phyloP scores from a whole-genome alignment of 2,329 filamentous ascomycete species.

The Aurifilum marmelostoma region DNA sequence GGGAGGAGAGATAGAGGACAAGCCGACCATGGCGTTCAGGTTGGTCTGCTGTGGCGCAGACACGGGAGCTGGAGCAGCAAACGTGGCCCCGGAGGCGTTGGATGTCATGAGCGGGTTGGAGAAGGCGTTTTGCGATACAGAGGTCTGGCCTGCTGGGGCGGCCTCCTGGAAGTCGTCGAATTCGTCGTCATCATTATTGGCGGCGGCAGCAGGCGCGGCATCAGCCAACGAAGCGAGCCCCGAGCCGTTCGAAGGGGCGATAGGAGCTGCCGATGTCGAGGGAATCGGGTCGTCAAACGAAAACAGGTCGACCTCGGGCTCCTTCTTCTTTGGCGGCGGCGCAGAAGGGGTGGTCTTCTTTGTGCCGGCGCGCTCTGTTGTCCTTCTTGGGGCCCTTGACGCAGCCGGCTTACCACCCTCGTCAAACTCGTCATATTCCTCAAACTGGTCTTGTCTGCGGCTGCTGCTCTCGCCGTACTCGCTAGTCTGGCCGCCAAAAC shows the following conservation, averaged over 20 bases:
- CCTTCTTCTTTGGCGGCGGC: conserved; percentile 77
- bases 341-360: conserved; percentile 59
- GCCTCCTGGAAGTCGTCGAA: conserved; percentile 98
- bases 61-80: conserved; percentile 81
- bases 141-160: conserved; percentile 55
- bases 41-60: conserved; percentile 81
- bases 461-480: conserved; percentile 70
- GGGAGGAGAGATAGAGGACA: conserved; percentile 80
- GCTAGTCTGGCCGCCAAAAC: conserved; percentile 78
- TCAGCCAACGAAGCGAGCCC: conserved; percentile 52
- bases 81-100: conserved; percentile 65
- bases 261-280: conserved; percentile 48
- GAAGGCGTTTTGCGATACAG: conserved; percentile 42
- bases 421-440: conserved; percentile 97
- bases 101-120: conserved; percentile 53
- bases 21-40: conserved; percentile 76
- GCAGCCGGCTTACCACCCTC: conserved; percentile 61
- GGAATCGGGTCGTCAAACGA: conserved; percentile 81
- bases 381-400: conserved; percentile 45
- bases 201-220: conserved; percentile 37
- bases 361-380: conserved; percentile 47
- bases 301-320: conserved; percentile 89
- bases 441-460: conserved; percentile 73
- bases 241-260: conserved; percentile 51
- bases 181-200: conserved; percentile 80